Evolutionary conservation across 1,139 yeast genomes (phyloP).

Genomic region (Nakaseomyces bracarensis): DNA sequence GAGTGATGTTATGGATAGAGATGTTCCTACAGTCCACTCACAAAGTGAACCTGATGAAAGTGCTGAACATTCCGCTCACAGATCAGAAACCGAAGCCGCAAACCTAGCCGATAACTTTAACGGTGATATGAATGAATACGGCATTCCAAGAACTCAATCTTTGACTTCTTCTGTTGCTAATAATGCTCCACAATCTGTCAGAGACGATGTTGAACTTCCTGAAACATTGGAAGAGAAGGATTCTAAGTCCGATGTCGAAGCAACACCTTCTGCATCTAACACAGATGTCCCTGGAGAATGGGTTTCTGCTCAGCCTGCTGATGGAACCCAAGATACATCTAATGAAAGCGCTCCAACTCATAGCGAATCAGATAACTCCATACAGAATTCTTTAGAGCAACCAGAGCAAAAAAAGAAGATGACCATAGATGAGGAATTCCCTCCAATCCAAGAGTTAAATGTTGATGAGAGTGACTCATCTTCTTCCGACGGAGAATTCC

Average conservation of each 20-base stretch:
- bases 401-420: constrained; percentile 6
- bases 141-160: constrained; percentile 56
- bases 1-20: constrained; percentile 31
- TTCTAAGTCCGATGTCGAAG: constrained; percentile 5
- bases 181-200: constrained; percentile 77
- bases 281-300: constrained; percentile 21
- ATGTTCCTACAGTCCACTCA: constrained; percentile 31
- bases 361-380: constrained; percentile 14
- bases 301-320: constrained; percentile 9
- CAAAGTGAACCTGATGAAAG: constrained; percentile 34
- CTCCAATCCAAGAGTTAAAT: constrained; percentile 61
- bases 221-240: constrained; percentile 15
- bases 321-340: background rate
- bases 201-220: constrained; percentile 31
- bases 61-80: constrained; percentile 22
- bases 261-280: background rate
- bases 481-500: constrained; percentile 34
- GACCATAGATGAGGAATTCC: constrained; percentile 46
- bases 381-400: constrained; percentile 13
- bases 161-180: constrained; percentile 86
- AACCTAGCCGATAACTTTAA: constrained; percentile 28
- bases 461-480: constrained; percentile 52
- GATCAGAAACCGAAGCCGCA: constrained; percentile 17
- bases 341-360: background rate
- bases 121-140: constrained; percentile 31